A percentile compares a stretch with the other conserved stretches of the same genome.
These are phyloP conservation scores for Sisymbrium irio DNA, from an alignment of 345 rosid genomes.

Conservation along the genomic window DNA sequence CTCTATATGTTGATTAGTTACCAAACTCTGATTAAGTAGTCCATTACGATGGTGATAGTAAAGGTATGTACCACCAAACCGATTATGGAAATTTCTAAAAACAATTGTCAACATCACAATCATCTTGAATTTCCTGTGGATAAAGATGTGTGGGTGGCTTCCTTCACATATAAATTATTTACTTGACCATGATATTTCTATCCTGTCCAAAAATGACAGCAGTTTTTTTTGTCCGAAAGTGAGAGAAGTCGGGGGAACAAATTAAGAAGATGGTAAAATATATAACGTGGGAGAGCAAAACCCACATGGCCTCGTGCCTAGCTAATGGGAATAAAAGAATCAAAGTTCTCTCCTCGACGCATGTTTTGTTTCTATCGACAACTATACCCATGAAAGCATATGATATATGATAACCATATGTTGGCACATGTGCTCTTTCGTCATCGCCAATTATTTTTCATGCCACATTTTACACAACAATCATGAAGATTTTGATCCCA, in stretches of 20 bases:
- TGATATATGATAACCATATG: constrained; percentile 21
- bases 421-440: constrained; percentile 27
- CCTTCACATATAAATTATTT: constrained; percentile 12
- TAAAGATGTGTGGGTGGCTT: neutral
- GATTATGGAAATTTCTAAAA: neutral
- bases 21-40: constrained; percentile 19
- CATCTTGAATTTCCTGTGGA: neutral
- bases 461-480: neutral
- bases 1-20: constrained; percentile 24
- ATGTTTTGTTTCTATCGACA: constrained; percentile 32
- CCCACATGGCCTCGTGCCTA: constrained; percentile 32
- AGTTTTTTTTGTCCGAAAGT: constrained; percentile 12
- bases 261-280: constrained; percentile 2
- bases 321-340: constrained; percentile 15
- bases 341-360: neutral
- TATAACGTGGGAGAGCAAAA: constrained; percentile 9
- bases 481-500: neutral
- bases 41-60: neutral
- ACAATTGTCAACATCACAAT: neutral
- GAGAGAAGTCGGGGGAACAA: constrained; percentile 10
- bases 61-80: constrained; percentile 5
- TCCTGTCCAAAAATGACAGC: constrained; percentile 23
- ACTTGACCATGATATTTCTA: neutral
- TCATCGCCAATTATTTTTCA: constrained; percentile 1
- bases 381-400: constrained; percentile 30